Conservation (phyloP, 1,139 yeast species). For the Geotrichum europaeum region DNA sequence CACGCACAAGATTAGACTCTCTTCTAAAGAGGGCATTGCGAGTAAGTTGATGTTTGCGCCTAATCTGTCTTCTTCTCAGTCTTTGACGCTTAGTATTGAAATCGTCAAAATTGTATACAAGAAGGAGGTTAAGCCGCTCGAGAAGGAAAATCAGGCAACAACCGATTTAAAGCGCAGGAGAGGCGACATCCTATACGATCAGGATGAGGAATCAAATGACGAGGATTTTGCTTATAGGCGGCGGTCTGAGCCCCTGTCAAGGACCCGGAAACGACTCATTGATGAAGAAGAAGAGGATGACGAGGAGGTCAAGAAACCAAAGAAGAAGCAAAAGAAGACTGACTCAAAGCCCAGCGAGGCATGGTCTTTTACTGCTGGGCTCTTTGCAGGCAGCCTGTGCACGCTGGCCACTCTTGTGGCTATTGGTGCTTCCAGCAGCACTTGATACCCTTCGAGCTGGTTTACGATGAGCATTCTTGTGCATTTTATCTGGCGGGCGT, state of each 20-base stretch:
- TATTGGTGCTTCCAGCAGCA: conserved; percentile 2
- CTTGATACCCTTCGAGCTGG: not conserved
- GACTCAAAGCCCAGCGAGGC: not conserved
- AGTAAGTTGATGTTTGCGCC: conserved; percentile 1
- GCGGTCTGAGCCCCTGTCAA: not conserved
- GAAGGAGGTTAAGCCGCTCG: not conserved
- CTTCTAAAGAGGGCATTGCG: not conserved
- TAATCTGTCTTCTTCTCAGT: not conserved
- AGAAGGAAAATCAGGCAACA: not conserved
- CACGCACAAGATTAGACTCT: not conserved
- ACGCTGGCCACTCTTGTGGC: conserved; percentile 5
- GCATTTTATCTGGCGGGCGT: not conserved
- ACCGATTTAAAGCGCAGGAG: not conserved
- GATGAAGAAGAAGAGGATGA: not conserved
- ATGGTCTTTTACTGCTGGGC: conserved; percentile 6
- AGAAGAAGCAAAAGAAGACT: conserved; percentile 2
- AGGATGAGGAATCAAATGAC: not conserved
- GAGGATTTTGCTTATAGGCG: not conserved
- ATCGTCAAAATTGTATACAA: not conserved
- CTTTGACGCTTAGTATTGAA: not conserved
- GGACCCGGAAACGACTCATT: not conserved
- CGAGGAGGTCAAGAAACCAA: not conserved
- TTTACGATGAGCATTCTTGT: not conserved
- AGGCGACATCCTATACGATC: not conserved
- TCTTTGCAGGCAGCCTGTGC: conserved; percentile 5